Base-by-base conservation (phyloP, 768 basidiomycete genomes). In the Xerocomus brunneocitrinus region DNA sequence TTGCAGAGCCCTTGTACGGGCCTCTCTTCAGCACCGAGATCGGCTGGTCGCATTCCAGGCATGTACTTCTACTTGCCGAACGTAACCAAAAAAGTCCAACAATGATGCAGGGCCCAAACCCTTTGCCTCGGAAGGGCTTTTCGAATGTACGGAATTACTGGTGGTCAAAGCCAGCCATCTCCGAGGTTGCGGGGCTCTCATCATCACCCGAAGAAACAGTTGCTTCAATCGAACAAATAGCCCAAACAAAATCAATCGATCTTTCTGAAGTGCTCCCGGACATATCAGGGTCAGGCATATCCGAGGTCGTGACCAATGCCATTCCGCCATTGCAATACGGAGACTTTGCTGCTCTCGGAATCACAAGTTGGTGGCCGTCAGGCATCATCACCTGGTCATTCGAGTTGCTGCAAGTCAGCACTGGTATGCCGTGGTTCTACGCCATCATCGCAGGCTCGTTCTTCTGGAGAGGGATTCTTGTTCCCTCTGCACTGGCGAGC, bases 351-450 rank as follows among this genome's bases (percentile, higher is more conserved):
- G 78, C 81, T 4, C 75, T 89, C 36, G 89, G 86, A 3, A 71
- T 91, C 3, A 71, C 76, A 14, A 66, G 74, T 16, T 88, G 82
- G 80, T 88, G 79, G 44, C 89, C 89, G 3, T 79, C 82, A 0
- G 88, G 87, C 0, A 58, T 86, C 32, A 72, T 83, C 19, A 76
- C 79, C 40, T 82, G 79, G 78, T 71, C 80, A 16, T 73, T 89
- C 46, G 89, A 92, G 67, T 57, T 82, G 45, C 67, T 90, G 49
- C 82, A 91, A 57, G 83, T 91, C 47, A 69, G 75, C 45, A 81
- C 82, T 0, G 85, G 83, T 35, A 69, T 92, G 54, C 85, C 87
- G 0, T 94, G 92, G 91, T 89, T 89, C 73, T 82, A 84, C 76
- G 87, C 90, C 45, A 89, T 94, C 69, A 70, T 91, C 41, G 73